These are phyloP conservation scores for Penicillium verrucosum DNA, from an alignment of 2,329 filamentous ascomycete genomes.

Conservation along the genomic window DNA sequence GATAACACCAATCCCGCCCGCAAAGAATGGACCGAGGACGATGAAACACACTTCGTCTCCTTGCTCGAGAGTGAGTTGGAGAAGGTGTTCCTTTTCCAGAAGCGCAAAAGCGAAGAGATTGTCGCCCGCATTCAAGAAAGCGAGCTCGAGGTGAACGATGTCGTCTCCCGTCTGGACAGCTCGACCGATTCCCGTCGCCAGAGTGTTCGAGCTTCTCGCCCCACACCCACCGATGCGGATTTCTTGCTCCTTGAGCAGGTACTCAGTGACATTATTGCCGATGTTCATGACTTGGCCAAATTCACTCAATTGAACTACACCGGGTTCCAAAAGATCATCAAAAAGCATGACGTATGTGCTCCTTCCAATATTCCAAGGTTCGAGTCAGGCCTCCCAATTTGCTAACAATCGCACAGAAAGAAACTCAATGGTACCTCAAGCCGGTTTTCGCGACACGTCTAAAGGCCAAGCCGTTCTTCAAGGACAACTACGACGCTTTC, in stretches of 20 bases:
- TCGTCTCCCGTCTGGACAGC: constrained; percentile 69
- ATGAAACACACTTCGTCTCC: constrained; percentile 83
- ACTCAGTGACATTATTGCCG: constrained; percentile 94
- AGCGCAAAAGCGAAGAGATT: constrained; percentile 95
- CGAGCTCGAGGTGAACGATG: constrained; percentile 85
- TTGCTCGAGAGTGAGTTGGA: constrained; percentile 89
- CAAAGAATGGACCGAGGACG: constrained; percentile 80
- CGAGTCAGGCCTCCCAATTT: background rate
- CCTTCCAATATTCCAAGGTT: background rate
- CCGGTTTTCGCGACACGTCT: constrained; percentile 94
- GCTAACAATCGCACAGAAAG: constrained; percentile 61
- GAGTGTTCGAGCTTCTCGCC: constrained; percentile 24
- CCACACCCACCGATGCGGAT: constrained; percentile 74
- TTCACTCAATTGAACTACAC: constrained; percentile 99
- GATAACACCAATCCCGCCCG: constrained; percentile 49
- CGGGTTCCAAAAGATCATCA: constrained; percentile 99
- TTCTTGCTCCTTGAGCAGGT: constrained; percentile 92
- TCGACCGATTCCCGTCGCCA: constrained; percentile 43
- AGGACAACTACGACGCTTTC: constrained; percentile 96
- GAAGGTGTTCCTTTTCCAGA: constrained; percentile 96
- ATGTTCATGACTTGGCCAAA: constrained; percentile 96
- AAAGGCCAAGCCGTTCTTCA: constrained; percentile 96
- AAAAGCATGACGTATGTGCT: constrained; percentile 86
- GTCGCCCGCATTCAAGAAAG: constrained; percentile 81
- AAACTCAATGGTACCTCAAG: constrained; percentile 86